A percentile compares a stretch with the other conserved stretches of the same genome.
Conservation (phyloP, 352 stramenopile genomes). For the Stramenopiles sp. region DNA sequence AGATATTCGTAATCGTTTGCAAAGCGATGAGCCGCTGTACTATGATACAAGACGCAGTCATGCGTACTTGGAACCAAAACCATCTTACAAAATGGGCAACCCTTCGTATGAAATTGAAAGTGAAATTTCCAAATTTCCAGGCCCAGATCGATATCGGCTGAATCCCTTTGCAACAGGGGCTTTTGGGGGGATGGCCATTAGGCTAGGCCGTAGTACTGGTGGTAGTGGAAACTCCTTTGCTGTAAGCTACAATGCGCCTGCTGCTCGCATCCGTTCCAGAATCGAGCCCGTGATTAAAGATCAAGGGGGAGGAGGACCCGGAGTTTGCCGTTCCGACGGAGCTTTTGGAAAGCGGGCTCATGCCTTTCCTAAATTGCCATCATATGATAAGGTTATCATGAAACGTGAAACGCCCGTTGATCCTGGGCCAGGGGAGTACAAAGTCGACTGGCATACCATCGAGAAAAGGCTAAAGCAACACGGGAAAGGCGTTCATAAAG, state of each 20-base stretch:
- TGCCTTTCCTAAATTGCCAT: background rate
- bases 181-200: background rate
- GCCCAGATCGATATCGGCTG: background rate
- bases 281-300: background rate
- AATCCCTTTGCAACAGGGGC: background rate
- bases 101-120: background rate
- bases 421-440: background rate
- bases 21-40: background rate
- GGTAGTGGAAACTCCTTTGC: background rate
- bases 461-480: background rate
- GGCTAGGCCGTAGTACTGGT: no score
- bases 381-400: background rate
- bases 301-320: background rate
- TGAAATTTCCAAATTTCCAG: background rate
- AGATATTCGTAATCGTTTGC: background rate
- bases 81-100: background rate
- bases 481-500: background rate
- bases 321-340: background rate
- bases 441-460: background rate
- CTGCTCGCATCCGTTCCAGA: background rate
- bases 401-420: background rate
- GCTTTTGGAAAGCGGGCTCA: background rate
- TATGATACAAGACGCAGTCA: background rate
- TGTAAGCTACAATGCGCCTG: background rate
- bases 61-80: background rate